These are phyloP conservation scores for Quercus aquifolioides DNA, from an alignment of 306 rosid species.

Conservation along the genomic window DNA sequence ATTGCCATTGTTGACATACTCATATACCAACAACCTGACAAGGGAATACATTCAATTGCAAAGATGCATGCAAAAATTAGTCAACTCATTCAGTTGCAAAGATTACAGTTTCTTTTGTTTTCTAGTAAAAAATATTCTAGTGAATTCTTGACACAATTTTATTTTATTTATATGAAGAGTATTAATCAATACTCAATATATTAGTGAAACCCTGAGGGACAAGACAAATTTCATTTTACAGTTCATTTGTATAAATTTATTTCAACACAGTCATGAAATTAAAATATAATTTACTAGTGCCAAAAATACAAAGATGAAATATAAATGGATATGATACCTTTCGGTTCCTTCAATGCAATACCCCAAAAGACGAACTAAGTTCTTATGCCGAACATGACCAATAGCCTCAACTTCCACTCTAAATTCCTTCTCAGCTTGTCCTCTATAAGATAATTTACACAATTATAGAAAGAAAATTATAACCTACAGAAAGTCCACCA, in stretches of 20 bases:
- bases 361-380: constrained; percentile 86
- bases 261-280: constrained; percentile 3
- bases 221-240: constrained; percentile 1
- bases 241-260: constrained; percentile 10
- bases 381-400: constrained; percentile 93
- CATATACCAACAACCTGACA: constrained; percentile 81
- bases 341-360: constrained; percentile 93
- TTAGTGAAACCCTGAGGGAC: neutral
- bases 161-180: neutral
- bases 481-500: neutral
- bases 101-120: neutral
- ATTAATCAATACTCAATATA: neutral
- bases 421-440: constrained; percentile 96
- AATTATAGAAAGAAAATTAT: neutral
- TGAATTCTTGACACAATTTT: neutral
- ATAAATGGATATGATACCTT: constrained; percentile 47
- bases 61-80: neutral
- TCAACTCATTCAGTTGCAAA: neutral
- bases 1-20: constrained; percentile 86
- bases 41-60: constrained; percentile 2
- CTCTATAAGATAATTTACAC: constrained; percentile 41
- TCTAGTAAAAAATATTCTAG: neutral
- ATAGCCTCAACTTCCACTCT: constrained; percentile 97
- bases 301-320: constrained; percentile 11
- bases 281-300: neutral